A percentile compares a stretch with the other conserved stretches of the same genome.
These are phyloP conservation scores for maize (Zea mays) DNA, from an alignment of 176 grass and related monocot species.

Conservation along the genomic window DNA sequence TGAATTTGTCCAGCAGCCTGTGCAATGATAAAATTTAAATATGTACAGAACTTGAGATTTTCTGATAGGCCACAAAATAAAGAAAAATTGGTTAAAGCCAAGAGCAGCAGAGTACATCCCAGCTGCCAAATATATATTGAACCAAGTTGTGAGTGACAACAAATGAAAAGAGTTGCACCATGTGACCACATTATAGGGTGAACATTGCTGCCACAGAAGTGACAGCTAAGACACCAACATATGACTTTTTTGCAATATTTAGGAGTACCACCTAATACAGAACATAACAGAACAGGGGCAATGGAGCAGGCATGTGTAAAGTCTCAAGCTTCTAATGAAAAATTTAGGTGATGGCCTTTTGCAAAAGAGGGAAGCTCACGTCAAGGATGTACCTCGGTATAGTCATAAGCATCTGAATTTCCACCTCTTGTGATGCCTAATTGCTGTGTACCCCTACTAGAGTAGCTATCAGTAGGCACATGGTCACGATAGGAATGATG, in stretches of 20 bases:
- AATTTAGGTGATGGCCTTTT: constrained; percentile 15
- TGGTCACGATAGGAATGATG: constrained; percentile 44
- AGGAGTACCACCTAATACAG: constrained; percentile 7
- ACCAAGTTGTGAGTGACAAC: constrained; percentile 7
- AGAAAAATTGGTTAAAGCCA: constrained; percentile 18
- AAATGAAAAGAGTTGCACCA: constrained; percentile 16
- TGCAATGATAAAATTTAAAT: constrained; percentile 37
- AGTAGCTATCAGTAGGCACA: constrained; percentile 50
- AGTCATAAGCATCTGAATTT: constrained; percentile 64
- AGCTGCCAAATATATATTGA: background rate
- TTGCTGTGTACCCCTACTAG: constrained; percentile 46
- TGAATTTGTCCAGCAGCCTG: constrained; percentile 58
- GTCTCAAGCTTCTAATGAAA: constrained; percentile 32
- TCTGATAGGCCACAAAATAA: constrained; percentile 5
- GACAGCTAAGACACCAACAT: background rate
- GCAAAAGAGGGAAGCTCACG: constrained; percentile 36
- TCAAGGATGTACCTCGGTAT: constrained; percentile 60
- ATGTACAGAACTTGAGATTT: constrained; percentile 25
- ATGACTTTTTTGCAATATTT: background rate
- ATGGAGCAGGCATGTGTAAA: constrained; percentile 12
- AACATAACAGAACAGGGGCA: constrained; percentile 21
- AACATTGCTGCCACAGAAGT: constrained; percentile 29
- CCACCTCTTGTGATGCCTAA: constrained; percentile 57
- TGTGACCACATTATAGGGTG: constrained; percentile 19
- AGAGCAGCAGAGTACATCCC: constrained; percentile 27